Percentiles rank a stretch among this genome's conserved stretches.
These are phyloP conservation scores for Alternaria postmessia DNA, from an alignment of 2,329 filamentous ascomycete genomes.

Conservation along the genomic window DNA sequence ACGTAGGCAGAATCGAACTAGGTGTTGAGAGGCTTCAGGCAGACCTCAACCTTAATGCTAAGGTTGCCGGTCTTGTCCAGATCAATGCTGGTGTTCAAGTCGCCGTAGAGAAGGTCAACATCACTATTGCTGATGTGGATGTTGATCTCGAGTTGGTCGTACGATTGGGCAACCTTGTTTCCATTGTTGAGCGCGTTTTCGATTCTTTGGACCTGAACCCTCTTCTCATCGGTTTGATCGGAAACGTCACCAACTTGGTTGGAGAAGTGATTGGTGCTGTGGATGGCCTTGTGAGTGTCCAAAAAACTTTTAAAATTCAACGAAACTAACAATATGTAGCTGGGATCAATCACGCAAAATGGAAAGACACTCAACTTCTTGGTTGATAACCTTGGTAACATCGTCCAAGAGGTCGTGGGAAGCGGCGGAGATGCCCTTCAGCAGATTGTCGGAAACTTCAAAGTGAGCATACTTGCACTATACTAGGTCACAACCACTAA, in stretches of 20 bases:
- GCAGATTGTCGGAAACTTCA: slow-evolving; percentile 66
- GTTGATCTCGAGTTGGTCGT: slow-evolving; percentile 68
- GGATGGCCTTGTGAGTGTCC: slow-evolving; percentile 57
- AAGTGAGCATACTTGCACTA: slow-evolving; percentile 28
- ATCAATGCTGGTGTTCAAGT: slow-evolving; percentile 61
- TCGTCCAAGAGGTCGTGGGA: slow-evolving; percentile 66
- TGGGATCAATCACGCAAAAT: slow-evolving; percentile 66
- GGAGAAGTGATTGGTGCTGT: slow-evolving; percentile 65
- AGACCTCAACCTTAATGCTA: slow-evolving; percentile 67
- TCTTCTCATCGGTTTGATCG: slow-evolving; percentile 64
- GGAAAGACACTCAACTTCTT: slow-evolving; percentile 64
- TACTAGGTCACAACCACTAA: slow-evolving; percentile 3
- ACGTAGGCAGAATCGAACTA: slow-evolving; percentile 67
- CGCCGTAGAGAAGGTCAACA: slow-evolving; percentile 62
- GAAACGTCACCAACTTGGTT: slow-evolving; percentile 62
- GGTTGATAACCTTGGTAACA: slow-evolving; percentile 69
- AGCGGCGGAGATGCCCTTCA: slow-evolving; percentile 56
- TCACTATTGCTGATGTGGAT: slow-evolving; percentile 68
- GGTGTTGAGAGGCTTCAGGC: slow-evolving; percentile 67
- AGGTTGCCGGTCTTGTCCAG: slow-evolving; percentile 65
- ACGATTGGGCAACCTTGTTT: slow-evolving; percentile 66
- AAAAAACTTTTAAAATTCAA: not conserved
- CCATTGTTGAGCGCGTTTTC: slow-evolving; percentile 69
- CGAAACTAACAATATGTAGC: slow-evolving; percentile 24
- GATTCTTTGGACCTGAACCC: slow-evolving; percentile 68